Evolutionary conservation across 2,329 filamentous ascomycete species (phyloP).

Genomic region (Cryphonectria naterciae): DNA sequence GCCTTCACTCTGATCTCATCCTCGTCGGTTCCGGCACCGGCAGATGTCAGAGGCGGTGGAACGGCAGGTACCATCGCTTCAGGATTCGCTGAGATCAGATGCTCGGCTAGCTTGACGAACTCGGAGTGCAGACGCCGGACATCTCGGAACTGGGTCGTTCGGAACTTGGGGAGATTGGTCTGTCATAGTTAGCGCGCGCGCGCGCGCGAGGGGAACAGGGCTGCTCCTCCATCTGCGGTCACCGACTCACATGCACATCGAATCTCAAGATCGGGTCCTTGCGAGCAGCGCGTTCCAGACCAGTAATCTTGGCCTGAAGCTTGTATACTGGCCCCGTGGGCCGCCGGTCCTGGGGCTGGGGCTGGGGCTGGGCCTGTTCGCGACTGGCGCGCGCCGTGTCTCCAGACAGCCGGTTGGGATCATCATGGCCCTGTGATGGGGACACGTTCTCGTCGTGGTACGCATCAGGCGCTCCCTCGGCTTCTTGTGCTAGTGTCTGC

Average conservation of each 20-base stretch:
- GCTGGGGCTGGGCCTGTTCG: conserved; percentile 46
- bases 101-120: conserved; percentile 93
- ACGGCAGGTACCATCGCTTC: conserved; percentile 94
- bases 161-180: conserved; percentile 98
- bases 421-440: conserved; percentile 29
- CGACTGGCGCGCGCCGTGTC: conserved; percentile 32
- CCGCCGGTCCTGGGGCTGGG: conserved; percentile 61
- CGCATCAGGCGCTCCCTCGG: conserved; percentile 31
- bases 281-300: conserved; percentile 87
- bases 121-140: conserved; percentile 94
- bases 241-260: conserved; percentile 84
- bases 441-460: conserved; percentile 22
- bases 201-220: neutral
- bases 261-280: conserved; percentile 96
- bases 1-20: conserved; percentile 89
- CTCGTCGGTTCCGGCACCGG: conserved; percentile 93
- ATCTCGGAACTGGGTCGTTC: conserved; percentile 97
- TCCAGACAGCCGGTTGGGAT: conserved; percentile 33
- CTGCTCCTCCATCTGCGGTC: neutral
- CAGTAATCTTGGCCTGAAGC: conserved; percentile 93
- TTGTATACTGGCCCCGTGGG: conserved; percentile 73
- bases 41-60: conserved; percentile 90
- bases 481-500: conserved; percentile 39
- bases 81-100: conserved; percentile 96
- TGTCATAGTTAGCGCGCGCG: conserved; percentile 43